Base-by-base conservation (phyloP, 108 stramenopile genomes). In the Aurantiochytrium sp. region DNA sequence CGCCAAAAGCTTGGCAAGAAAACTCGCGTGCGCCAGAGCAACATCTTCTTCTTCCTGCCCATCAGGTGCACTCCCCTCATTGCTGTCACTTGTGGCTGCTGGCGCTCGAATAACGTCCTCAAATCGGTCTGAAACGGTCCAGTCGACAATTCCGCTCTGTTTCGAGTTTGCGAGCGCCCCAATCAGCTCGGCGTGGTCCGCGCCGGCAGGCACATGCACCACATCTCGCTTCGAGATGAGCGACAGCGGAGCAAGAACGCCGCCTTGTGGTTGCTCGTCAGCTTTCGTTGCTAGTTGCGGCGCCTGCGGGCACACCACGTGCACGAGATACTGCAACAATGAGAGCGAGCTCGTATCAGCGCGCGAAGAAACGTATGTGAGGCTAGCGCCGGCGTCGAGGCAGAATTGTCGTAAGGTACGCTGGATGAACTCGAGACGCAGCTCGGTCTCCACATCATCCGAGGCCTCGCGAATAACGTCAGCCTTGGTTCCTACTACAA, bases 381-480 rank as follows among this genome's bases (percentile, higher is more conserved):
- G 28, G 51, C 76, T 83, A 18, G 76, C 76, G 45, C 76, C 76
- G 51, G n/a, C 49, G 16, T 83, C 51, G 76, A 25, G 28, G 23
- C 76, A 83, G 2, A 83, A 83, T 4, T 83, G 19, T 8, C 76
- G 76, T 53, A 83, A 4, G 51, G 14, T 47, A 12, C 51, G 45
- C 28, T 83, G 76, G 45, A 83, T 83, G 51, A 83, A 83, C 76
- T 83, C 76, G 51, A 83, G 76, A 6, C 76, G 45, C 23, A 83
- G 19, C n/a, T 83, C 76, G 10, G 51, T 53, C 6, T 83, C 76
- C 45, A 83, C 51, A 35, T 83, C 76, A 16, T 83, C 76, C 10
- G 76, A 47, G 49, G 76, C 76, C 25, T 53, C 49, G 28, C 49
- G 51, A 28, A 83, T 16, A n/a, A 83, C 76, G 51, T 83, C 76